These are phyloP conservation scores for Inga oerstediana DNA, from an alignment of 306 rosid genomes.

Conservation along the genomic window DNA sequence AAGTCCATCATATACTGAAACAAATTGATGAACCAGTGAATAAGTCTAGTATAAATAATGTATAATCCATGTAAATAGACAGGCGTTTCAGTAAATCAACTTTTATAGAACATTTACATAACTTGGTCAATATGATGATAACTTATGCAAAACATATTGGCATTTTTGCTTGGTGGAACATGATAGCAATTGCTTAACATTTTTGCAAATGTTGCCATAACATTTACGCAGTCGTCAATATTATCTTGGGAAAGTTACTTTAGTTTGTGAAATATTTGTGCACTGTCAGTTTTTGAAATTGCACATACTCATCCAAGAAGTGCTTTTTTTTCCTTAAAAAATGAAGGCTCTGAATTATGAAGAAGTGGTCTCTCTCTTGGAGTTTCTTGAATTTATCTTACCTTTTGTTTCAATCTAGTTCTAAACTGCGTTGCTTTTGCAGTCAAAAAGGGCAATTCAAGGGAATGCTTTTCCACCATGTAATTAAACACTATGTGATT, in stretches of 20 bases:
- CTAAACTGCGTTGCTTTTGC: conserved; percentile 40
- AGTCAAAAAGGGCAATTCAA: conserved; percentile 89
- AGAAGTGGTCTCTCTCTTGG: neutral
- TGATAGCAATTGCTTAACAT: neutral
- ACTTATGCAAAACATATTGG: neutral
- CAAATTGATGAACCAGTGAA: neutral
- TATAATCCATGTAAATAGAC: neutral
- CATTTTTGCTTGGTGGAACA: neutral
- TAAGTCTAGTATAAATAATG: neutral
- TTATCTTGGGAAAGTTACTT: neutral
- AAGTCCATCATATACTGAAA: neutral
- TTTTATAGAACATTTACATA: neutral
- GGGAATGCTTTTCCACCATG: conserved; percentile 83
- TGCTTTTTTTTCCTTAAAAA: neutral
- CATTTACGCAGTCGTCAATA: neutral
- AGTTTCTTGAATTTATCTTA: conserved; percentile 11
- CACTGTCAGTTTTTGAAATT: neutral
- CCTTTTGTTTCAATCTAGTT: conserved; percentile 14
- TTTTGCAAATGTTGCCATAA: neutral
- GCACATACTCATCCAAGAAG: neutral
- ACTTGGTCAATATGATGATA: neutral
- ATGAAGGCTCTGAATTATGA: neutral
- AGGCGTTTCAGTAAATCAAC: neutral
- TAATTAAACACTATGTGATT: conserved; percentile 79
- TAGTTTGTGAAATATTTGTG: neutral